Conservation (phyloP, 2,329 filamentous ascomycete species). For the Dendryphion nanum region DNA sequence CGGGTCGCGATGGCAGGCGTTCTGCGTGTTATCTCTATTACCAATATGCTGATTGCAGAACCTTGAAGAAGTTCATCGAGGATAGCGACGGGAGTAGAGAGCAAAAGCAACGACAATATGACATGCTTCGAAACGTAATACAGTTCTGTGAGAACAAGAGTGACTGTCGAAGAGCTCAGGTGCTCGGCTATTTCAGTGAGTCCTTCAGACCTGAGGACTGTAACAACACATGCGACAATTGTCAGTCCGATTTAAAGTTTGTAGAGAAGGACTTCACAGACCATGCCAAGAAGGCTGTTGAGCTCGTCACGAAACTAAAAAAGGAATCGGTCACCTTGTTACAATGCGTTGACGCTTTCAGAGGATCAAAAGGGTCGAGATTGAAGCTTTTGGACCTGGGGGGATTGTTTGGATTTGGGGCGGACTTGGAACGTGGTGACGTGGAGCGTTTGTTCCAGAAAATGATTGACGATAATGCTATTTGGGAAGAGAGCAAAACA, state of each 20-base stretch:
- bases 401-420: slow-evolving; percentile 64
- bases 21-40: slow-evolving; percentile 93
- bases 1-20: slow-evolving; percentile 82
- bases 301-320: slow-evolving; percentile 61
- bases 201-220: slow-evolving; percentile 72
- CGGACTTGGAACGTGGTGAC: slow-evolving; percentile 69
- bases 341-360: slow-evolving; percentile 81
- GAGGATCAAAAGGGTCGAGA: slow-evolving; percentile 65
- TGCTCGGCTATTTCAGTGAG: slow-evolving; percentile 94
- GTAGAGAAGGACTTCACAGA: slow-evolving; percentile 74
- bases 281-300: slow-evolving; percentile 69
- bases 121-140: slow-evolving; percentile 82
- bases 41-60: slow-evolving; percentile 71
- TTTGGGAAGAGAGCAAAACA: slow-evolving; percentile 68
- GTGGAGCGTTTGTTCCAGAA: slow-evolving; percentile 81
- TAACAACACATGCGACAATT: slow-evolving; percentile 81
- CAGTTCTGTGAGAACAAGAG: slow-evolving; percentile 86
- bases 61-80: slow-evolving; percentile 77
- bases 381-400: slow-evolving; percentile 52
- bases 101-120: slow-evolving; percentile 79
- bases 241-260: slow-evolving; percentile 69
- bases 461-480: slow-evolving; percentile 69
- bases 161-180: slow-evolving; percentile 83
- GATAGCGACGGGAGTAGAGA: slow-evolving; percentile 72
- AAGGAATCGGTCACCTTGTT: slow-evolving; percentile 60